These are phyloP conservation scores for Kondoa malvinella DNA, from an alignment of 768 basidiomycete genomes.

Conservation along the genomic window DNA sequence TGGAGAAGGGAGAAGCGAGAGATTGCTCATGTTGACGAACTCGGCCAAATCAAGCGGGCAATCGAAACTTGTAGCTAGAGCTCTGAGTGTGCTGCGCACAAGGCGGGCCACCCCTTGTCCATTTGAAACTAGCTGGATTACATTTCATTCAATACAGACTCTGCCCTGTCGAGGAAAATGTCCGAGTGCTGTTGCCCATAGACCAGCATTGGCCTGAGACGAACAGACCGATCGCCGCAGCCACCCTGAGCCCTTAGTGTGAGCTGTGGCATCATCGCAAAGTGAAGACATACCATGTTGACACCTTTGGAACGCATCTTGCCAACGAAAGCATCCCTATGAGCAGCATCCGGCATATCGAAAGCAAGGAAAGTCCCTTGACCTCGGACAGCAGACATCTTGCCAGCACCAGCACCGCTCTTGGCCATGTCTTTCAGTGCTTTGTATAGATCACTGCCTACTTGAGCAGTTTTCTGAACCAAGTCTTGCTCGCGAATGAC, in stretches of 20 bases:
- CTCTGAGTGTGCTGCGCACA: not conserved
- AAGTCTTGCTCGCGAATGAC: conserved; percentile 32
- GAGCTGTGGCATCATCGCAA: not conserved
- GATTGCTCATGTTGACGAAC: not conserved
- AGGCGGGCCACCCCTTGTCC: not conserved
- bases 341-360: conserved; percentile 28
- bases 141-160: conserved; percentile 8
- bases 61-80: not conserved
- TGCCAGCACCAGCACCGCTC: conserved; percentile 14
- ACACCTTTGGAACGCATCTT: conserved; percentile 31
- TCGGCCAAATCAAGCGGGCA: too few species aligned
- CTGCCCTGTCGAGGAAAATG: conserved; percentile 21
- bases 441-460: conserved; percentile 29
- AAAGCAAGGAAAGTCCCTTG: conserved; percentile 34
- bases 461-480: conserved; percentile 30
- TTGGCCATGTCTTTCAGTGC: conserved; percentile 22
- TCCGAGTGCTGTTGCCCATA: conserved; percentile 32
- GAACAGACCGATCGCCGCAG: conserved; percentile 25
- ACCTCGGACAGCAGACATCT: conserved; percentile 24
- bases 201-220: conserved; percentile 21
- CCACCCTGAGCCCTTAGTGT: conserved; percentile 19
- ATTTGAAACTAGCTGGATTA: not conserved
- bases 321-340: conserved; percentile 30
- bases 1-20: not conserved
- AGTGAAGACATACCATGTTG: conserved; percentile 27